phyloP scores from a whole-genome alignment of 768 basidiomycete genomes.

The Kwoniella sp. region DNA sequence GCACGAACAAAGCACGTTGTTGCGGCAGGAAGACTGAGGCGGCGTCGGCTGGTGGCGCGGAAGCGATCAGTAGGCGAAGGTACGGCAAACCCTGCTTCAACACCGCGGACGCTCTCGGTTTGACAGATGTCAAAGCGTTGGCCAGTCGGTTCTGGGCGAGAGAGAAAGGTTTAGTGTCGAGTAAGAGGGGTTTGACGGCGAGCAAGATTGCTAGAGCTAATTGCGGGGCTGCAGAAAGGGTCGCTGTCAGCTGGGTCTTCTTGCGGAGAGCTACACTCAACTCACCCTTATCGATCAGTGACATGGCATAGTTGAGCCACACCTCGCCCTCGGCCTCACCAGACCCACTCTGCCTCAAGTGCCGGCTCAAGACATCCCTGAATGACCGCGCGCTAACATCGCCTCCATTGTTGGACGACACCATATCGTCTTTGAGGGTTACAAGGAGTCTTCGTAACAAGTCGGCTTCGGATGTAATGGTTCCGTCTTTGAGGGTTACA shows the following conservation, averaged over 20 bases:
- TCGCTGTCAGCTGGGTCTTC: not conserved
- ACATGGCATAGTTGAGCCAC: slow-evolving; percentile 75
- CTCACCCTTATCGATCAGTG: slow-evolving; percentile 67
- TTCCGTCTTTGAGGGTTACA: slow-evolving; percentile 17
- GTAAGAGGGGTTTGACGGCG: slow-evolving; percentile 65
- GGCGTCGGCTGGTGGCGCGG: slow-evolving; percentile 76
- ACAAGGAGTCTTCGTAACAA: slow-evolving; percentile 32
- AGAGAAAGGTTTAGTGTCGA: slow-evolving; percentile 59
- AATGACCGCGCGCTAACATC: slow-evolving; percentile 64
- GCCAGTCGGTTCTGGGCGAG: slow-evolving; percentile 85
- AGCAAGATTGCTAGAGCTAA: slow-evolving; percentile 69
- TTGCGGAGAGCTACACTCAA: not conserved
- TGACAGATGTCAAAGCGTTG: slow-evolving; percentile 70
- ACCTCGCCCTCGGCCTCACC: slow-evolving; percentile 69
- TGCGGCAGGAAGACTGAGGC: slow-evolving; percentile 82
- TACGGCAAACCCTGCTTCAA: slow-evolving; percentile 70
- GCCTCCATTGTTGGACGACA: slow-evolving; percentile 1
- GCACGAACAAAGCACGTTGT: slow-evolving; percentile 78
- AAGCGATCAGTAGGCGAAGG: slow-evolving; percentile 69
- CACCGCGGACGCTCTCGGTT: slow-evolving; percentile 60
- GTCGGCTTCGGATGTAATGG: slow-evolving; percentile 15
- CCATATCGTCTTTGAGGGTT: slow-evolving; percentile 22
- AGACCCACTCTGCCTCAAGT: slow-evolving; percentile 63
- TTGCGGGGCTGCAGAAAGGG: slow-evolving; percentile 64
- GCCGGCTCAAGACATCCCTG: slow-evolving; percentile 64